Percentiles rank a stretch among this genome's conserved stretches.
phyloP scores from a whole-genome alignment of 345 rosid species.

The Populus simonii region DNA sequence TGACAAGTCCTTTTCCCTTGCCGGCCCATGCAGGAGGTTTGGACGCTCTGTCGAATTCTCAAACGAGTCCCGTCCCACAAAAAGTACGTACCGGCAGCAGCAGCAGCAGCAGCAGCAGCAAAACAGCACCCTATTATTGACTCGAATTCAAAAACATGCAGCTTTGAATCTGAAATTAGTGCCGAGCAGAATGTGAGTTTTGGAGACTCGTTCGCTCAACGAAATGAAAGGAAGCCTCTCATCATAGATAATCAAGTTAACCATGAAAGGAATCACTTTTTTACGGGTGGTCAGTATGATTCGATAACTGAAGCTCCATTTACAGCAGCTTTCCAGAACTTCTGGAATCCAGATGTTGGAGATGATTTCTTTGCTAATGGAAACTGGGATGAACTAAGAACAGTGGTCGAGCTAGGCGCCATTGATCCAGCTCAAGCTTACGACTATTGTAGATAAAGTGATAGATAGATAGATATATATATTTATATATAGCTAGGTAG shows the following conservation, averaged over 20 bases:
- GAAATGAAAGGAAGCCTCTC: constrained; percentile 21
- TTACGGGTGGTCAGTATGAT: constrained; percentile 4
- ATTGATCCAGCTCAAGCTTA: neutral
- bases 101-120: constrained; percentile 9
- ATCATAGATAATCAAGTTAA: neutral
- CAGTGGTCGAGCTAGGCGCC: constrained; percentile 44
- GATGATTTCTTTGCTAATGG: constrained; percentile 44
- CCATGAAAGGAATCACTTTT: neutral
- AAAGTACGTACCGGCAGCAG: constrained; percentile 30
- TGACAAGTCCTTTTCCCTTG: neutral
- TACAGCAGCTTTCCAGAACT: constrained; percentile 21
- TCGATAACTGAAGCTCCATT: constrained; percentile 21
- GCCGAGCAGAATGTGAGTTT: constrained; percentile 26
- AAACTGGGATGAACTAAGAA: constrained; percentile 71
- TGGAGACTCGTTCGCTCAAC: constrained; percentile 30
- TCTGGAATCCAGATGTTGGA: constrained; percentile 32
- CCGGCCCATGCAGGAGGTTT: constrained; percentile 53
- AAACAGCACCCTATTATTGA: constrained; percentile 24
- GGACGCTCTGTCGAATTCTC: constrained; percentile 83
- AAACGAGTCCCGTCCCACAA: constrained; percentile 49
- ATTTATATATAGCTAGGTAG: too few species aligned
- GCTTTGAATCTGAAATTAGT: constrained; percentile 20
- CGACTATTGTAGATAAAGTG: neutral
- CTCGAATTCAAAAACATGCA: constrained; percentile 50
- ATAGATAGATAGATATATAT: neutral